These are phyloP conservation scores for Acacia confusa DNA, from an alignment of 306 rosid species.

Conservation along the genomic window DNA sequence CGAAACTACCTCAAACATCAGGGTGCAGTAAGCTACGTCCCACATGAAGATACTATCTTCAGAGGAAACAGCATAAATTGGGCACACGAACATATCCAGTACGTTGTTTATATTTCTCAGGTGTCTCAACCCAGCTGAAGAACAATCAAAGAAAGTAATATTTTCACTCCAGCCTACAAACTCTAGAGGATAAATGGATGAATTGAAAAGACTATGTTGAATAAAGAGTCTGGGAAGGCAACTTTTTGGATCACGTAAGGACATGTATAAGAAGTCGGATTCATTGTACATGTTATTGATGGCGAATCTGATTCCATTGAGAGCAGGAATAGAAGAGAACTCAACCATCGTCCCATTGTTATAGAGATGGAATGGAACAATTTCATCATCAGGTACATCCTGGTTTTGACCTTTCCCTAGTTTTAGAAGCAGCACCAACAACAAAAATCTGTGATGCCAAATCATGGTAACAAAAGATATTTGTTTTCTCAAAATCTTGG, in stretches of 20 bases:
- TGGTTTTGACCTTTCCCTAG: neutral
- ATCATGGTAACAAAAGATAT: neutral
- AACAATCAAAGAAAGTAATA: conserved; percentile 28
- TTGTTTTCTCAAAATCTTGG: neutral
- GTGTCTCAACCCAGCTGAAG: too few species aligned
- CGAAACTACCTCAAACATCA: neutral
- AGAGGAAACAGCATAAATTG: neutral
- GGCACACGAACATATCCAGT: neutral
- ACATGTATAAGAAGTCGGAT: neutral
- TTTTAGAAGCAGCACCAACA: neutral
- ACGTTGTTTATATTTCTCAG: too few species aligned
- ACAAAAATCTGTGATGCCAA: neutral
- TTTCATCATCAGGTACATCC: neutral
- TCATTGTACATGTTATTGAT: neutral
- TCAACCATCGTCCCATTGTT: neutral
- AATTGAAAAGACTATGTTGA: neutral
- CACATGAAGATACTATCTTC: neutral
- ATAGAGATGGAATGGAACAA: conserved; percentile 16
- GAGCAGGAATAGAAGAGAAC: neutral
- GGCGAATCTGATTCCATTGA: neutral
- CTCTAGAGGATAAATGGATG: neutral
- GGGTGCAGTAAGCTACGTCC: conserved; percentile 19
- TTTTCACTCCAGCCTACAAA: neutral
- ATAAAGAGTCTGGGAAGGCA: conserved; percentile 18
- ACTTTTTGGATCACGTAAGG: neutral